A percentile compares a stretch with the other conserved stretches of the same genome.
Conservation (phyloP, 345 rosid species). For the Linum usitatissimum region DNA sequence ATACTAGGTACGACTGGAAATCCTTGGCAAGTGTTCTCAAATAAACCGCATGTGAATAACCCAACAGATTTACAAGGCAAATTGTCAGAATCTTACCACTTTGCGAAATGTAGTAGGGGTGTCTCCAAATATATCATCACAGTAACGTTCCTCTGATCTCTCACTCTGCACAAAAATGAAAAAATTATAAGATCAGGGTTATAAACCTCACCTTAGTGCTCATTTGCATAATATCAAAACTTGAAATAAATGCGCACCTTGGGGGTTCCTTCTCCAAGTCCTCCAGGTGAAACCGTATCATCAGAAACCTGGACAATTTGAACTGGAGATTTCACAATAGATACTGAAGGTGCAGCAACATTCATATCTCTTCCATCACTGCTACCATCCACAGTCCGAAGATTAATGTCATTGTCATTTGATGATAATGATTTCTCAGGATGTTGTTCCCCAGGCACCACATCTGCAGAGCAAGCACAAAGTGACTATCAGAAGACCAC, state of each 20-base stretch:
- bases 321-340: conserved; percentile 46
- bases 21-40: neutral
- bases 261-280: conserved; percentile 92
- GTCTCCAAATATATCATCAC: conserved; percentile 96
- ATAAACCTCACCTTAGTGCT: neutral
- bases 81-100: conserved; percentile 28
- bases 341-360: conserved; percentile 36
- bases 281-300: conserved; percentile 39
- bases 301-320: conserved; percentile 29
- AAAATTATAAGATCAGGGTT: conserved; percentile 10
- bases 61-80: neutral
- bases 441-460: conserved; percentile 17
- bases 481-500: neutral
- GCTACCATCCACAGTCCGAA: conserved; percentile 14
- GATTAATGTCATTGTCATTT: conserved; percentile 4
- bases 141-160: conserved; percentile 56
- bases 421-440: conserved; percentile 13
- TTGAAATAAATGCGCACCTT: conserved; percentile 44
- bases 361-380: conserved; percentile 23
- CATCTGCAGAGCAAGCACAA: conserved; percentile 14
- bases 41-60: neutral
- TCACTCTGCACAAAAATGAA: conserved; percentile 59
- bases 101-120: conserved; percentile 65
- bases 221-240: conserved; percentile 9
- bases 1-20: neutral